phyloP scores from a whole-genome alignment of 2,329 filamentous ascomycete species.

The Dactylella cylindrospora region DNA sequence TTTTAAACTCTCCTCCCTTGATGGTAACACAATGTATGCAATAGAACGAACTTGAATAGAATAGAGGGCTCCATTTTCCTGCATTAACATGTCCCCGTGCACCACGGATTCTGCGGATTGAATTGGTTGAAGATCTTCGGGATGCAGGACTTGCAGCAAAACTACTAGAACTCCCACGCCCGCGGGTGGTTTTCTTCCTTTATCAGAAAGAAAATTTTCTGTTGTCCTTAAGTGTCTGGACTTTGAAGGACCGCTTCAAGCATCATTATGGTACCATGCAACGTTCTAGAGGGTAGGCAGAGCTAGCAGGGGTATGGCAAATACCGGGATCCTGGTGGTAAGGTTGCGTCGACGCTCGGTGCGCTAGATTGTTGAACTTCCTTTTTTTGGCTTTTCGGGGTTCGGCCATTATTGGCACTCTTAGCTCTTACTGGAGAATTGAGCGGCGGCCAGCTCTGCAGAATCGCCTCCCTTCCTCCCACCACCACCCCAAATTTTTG shows the following conservation, averaged over 20 bases:
- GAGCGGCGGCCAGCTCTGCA: too few species aligned
- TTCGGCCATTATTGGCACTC: slow-evolving; percentile 12
- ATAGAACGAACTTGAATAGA: too few species aligned
- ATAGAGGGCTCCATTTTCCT: too few species aligned
- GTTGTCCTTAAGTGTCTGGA: background rate
- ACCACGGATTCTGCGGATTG: too few species aligned
- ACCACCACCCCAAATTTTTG: background rate
- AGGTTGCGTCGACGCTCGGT: background rate
- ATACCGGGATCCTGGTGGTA: background rate
- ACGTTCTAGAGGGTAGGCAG: background rate
- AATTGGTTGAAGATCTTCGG: too few species aligned
- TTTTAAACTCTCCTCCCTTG: too few species aligned
- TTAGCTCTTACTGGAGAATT: background rate
- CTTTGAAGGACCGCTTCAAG: background rate
- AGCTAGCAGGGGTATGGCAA: background rate
- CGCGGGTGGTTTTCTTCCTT: too few species aligned
- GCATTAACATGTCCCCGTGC: too few species aligned
- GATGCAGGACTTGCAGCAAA: too few species aligned
- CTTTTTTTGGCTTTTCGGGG: slow-evolving; percentile 34
- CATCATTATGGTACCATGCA: background rate
- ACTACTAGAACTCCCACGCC: too few species aligned
- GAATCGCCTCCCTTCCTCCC: too few species aligned
- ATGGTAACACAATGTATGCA: too few species aligned
- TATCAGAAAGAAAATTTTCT: background rate
- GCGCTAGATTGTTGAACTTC: background rate